Percentiles rank a stretch among this genome's conserved stretches.
Conservation (phyloP, 495 filamentous ascomycete genomes). For the Ramalina intermedia region DNA sequence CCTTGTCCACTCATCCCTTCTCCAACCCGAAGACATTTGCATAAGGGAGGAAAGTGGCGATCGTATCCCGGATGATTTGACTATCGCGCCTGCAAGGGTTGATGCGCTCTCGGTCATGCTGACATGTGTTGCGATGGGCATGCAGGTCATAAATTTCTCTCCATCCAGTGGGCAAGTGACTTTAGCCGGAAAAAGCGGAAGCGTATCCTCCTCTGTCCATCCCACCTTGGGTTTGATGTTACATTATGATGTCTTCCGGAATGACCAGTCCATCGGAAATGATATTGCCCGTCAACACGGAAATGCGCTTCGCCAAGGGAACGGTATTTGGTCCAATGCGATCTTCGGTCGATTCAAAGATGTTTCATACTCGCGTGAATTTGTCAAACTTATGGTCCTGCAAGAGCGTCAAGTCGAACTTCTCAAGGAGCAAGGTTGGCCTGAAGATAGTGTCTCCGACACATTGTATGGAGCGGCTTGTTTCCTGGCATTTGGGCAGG, state of each 20-base stretch:
- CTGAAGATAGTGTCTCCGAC: neutral
- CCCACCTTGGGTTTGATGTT: conserved; percentile 6
- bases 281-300: conserved; percentile 1
- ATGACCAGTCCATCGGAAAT: neutral
- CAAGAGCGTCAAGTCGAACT: neutral
- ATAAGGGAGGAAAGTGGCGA: conserved; percentile 6
- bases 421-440: conserved; percentile 1
- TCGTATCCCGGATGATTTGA: conserved; percentile 9
- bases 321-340: conserved; percentile 5
- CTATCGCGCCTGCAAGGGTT: conserved; percentile 2
- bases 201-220: conserved; percentile 2
- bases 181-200: neutral
- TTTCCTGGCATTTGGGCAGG: conserved; percentile 8
- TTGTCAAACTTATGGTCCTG: neutral
- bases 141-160: conserved; percentile 7
- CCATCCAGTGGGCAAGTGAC: conserved; percentile 3
- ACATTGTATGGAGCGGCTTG: conserved; percentile 5
- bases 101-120: conserved; percentile 6
- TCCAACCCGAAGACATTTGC: neutral
- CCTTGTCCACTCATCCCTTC: neutral
- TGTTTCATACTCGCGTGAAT: neutral
- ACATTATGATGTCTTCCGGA: conserved; percentile 5
- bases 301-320: neutral
- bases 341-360: conserved; percentile 8
- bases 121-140: conserved; percentile 8